A percentile compares a stretch with the other conserved stretches of the same genome.
phyloP scores from a whole-genome alignment of 768 basidiomycete species.

The Boletellus sp. region DNA sequence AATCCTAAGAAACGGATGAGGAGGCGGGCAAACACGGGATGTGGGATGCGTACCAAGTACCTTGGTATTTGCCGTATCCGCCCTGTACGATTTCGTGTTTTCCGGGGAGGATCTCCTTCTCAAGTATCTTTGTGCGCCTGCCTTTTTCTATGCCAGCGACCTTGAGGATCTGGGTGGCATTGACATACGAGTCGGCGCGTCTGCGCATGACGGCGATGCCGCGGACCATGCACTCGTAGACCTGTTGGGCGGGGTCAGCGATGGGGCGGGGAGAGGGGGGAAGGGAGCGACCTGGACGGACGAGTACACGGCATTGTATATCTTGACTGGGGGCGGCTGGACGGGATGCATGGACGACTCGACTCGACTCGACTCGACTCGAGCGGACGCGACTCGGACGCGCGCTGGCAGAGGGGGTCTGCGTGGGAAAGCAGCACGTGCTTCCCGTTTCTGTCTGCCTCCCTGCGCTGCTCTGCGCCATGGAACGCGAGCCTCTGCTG shows the following conservation, averaged over 20 bases:
- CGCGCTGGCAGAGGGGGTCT: slow-evolving; percentile 32
- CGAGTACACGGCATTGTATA: slow-evolving; percentile 91
- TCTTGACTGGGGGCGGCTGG: slow-evolving; percentile 62
- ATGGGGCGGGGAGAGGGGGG: neutral
- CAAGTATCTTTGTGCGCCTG: slow-evolving; percentile 89
- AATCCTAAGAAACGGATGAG: slow-evolving; percentile 58
- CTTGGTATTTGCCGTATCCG: slow-evolving; percentile 98
- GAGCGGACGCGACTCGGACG: slow-evolving; percentile 23
- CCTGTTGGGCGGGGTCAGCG: slow-evolving; percentile 42
- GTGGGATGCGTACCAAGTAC: slow-evolving; percentile 75
- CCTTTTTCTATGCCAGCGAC: slow-evolving; percentile 98
- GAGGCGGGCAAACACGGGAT: neutral
- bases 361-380: slow-evolving; percentile 28
- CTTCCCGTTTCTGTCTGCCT: no score
- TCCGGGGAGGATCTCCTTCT: slow-evolving; percentile 94
- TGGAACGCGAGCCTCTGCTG: slow-evolving; percentile 40
- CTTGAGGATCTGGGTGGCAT: slow-evolving; percentile 98
- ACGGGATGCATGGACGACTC: slow-evolving; percentile 29
- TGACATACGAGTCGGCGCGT: slow-evolving; percentile 91
- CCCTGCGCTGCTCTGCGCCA: neutral
- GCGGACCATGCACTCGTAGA: slow-evolving; percentile 97
- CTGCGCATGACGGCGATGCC: slow-evolving; percentile 99
- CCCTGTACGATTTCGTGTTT: slow-evolving; percentile 99
- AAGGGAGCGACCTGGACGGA: slow-evolving; percentile 65
- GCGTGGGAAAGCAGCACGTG: slow-evolving; percentile 18